Evolutionary conservation across 208 protist genomes (phyloP).

Genomic region (Herpetomonas tarakana): DNA sequence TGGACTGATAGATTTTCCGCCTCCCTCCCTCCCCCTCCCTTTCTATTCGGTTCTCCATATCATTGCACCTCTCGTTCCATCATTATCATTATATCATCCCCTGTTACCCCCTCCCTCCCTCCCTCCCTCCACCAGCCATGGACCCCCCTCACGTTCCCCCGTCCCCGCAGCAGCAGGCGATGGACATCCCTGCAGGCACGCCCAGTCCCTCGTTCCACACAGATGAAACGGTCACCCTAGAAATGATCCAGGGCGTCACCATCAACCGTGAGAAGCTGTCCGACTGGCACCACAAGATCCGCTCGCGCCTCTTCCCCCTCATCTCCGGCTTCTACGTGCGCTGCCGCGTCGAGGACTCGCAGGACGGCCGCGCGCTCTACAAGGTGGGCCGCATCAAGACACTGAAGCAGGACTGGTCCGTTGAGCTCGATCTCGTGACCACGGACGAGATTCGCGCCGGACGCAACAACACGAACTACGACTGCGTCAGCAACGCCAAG

Average conservation of each 20-base stretch:
- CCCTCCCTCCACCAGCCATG: conserved; percentile 23
- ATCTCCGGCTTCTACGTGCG: conserved; percentile 89
- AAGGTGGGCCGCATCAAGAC: conserved; percentile 90
- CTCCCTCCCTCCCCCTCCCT: no score
- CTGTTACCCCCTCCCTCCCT: not conserved
- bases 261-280: conserved; percentile 90
- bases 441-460: conserved; percentile 72
- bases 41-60: no score
- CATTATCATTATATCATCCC: not conserved
- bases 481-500: conserved; percentile 91
- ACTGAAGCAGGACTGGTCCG: conserved; percentile 87
- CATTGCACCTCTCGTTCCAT: conserved; percentile 5
- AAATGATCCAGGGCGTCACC: conserved; percentile 75
- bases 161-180: conserved; percentile 59
- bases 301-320: conserved; percentile 74
- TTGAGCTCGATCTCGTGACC: conserved; percentile 87
- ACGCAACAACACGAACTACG: conserved; percentile 89
- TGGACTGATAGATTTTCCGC: no score
- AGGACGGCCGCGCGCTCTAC: conserved; percentile 82
- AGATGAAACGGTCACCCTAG: conserved; percentile 61
- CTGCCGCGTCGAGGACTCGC: conserved; percentile 88
- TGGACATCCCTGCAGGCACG: conserved; percentile 41
- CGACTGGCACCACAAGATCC: conserved; percentile 91
- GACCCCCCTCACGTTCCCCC: conserved; percentile 70
- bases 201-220: conserved; percentile 48